Percentiles rank a stretch among this genome's conserved stretches.
Conservation (phyloP, 371 early-diverging fungal genomes). For the Saksenaea vasiformis region DNA sequence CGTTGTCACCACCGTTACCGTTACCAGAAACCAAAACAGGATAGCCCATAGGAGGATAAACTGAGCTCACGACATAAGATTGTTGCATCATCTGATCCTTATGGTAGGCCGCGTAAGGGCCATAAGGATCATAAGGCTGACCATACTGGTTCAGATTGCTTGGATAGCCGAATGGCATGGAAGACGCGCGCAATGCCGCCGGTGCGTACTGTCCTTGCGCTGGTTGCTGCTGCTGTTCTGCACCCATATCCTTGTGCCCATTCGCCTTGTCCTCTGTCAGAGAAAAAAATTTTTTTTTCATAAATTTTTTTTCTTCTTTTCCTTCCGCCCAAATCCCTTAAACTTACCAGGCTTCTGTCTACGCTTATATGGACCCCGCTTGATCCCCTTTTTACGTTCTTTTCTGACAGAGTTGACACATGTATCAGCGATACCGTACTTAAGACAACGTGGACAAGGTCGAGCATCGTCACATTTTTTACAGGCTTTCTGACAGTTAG, state of each 20-base stretch:
- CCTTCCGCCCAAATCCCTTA: background rate
- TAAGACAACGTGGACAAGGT: conserved; percentile 86
- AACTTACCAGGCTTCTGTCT: conserved; percentile 38
- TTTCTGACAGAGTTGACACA: conserved; percentile 86
- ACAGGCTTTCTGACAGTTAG: conserved; percentile 91
- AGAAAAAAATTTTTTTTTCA: background rate
- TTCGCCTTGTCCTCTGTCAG: conserved; percentile 4
- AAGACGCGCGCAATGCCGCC: conserved; percentile 7
- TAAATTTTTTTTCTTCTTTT: background rate
- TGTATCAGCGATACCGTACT: conserved; percentile 69
- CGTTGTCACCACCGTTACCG: conserved; percentile 15
- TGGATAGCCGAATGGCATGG: conserved; percentile 24
- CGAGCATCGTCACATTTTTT: conserved; percentile 91
- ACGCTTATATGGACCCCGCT: conserved; percentile 83
- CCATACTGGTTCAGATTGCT: conserved; percentile 28
- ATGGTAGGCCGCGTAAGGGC: conserved; percentile 23
- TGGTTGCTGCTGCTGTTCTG: conserved; percentile 4
- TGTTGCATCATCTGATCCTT: conserved; percentile 23
- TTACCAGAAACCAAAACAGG: conserved; percentile 29
- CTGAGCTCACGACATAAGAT: conserved; percentile 23
- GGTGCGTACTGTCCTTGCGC: background rate
- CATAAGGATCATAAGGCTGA: conserved; percentile 33
- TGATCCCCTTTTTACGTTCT: conserved; percentile 82
- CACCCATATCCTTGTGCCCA: conserved; percentile 1
- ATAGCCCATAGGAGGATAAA: conserved; percentile 33